phyloP scores from a whole-genome alignment of 2,329 filamentous ascomycete species.

The Curvularia sp. region DNA sequence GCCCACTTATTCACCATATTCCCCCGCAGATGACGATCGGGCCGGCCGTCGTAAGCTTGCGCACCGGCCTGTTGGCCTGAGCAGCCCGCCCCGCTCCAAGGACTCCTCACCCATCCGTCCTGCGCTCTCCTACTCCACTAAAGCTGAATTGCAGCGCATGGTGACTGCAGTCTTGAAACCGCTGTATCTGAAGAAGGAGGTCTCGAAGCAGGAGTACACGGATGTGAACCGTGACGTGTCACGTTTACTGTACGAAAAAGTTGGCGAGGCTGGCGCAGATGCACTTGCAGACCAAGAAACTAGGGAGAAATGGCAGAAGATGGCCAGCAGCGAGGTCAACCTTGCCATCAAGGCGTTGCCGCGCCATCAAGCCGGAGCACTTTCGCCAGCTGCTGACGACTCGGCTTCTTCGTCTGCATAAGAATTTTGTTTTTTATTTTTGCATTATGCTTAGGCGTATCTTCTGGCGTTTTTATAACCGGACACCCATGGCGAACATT shows the following conservation, averaged over 20 bases:
- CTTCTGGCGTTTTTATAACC: neutral
- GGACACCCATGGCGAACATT: neutral
- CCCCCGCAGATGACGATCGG: constrained; percentile 56
- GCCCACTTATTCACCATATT: constrained; percentile 74
- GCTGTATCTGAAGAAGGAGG: constrained; percentile 77
- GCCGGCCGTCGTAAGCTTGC: constrained; percentile 36
- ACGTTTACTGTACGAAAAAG: constrained; percentile 79
- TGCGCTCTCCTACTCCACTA: constrained; percentile 77
- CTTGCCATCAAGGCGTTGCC: constrained; percentile 64
- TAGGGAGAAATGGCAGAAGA: constrained; percentile 74
- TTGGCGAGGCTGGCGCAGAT: constrained; percentile 57
- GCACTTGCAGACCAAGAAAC: constrained; percentile 68
- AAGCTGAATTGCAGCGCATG: constrained; percentile 86
- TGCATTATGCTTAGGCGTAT: neutral
- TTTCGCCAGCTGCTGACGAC: constrained; percentile 38
- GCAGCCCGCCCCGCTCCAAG: constrained; percentile 58
- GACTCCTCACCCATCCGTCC: constrained; percentile 73
- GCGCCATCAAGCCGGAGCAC: constrained; percentile 16
- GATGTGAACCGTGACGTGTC: constrained; percentile 91
- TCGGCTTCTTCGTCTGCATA: constrained; percentile 40
- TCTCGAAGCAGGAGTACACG: constrained; percentile 90
- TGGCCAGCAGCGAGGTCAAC: constrained; percentile 79
- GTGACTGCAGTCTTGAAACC: constrained; percentile 84
- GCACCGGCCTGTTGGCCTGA: constrained; percentile 44
- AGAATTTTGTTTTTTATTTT: neutral